Evolutionary conservation across 1,284 basidiomycete genomes (phyloP), one percentile per base, ranked within the genome.

Genomic region (Volvariella surrecta): DNA sequence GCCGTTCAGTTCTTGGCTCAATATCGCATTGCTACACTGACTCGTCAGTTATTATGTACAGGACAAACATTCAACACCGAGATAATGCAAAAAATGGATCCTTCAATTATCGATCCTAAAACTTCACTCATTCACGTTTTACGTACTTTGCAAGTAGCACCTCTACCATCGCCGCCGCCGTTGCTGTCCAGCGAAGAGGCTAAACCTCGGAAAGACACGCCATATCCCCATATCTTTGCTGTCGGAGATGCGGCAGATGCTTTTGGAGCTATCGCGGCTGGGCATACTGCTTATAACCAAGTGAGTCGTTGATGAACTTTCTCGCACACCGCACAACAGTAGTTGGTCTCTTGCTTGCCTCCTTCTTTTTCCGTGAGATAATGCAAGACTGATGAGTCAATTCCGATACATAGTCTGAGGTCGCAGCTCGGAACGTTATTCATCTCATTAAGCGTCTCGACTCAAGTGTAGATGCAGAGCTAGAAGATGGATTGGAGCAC

Each of bases 21-120:
- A 30, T n/a, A 15, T 39, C 18, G 24, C 10, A 35, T 17, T 35
- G 18, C 43, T 10, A 40, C 18, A 35, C 13, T 44, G 20, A 38
- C 4, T 10, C 7, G 7, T 43, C 24, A 86, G 80, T 69, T 89
- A 11, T 64, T 83, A 1, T 89, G 87, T 56, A 89, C 85, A 0
- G 86, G 86, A 4, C 85, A 88, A 60, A 68, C 63, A 30, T 83
- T 85, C 15, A 87, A 89, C 56, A 81, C 82, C 0, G 64, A 59
- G 1, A 56, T 89, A 32, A 61, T 90, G 19, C 60, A 57, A 20
- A 53, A 57, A 0, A 64, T 82, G 51, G 67, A 78, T 42, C 67
- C 76, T 0, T 53, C 62, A 2, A 68, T 71, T 1, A 67, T 88
- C 37, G 66, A 76, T 42, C 54, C 68, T 0, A 50, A 57, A 7